Percentiles rank a stretch among this genome's conserved stretches.
Evolutionary conservation across 2,329 filamentous ascomycete species (phyloP).

Genomic region (Rachicladosporium sp.): DNA sequence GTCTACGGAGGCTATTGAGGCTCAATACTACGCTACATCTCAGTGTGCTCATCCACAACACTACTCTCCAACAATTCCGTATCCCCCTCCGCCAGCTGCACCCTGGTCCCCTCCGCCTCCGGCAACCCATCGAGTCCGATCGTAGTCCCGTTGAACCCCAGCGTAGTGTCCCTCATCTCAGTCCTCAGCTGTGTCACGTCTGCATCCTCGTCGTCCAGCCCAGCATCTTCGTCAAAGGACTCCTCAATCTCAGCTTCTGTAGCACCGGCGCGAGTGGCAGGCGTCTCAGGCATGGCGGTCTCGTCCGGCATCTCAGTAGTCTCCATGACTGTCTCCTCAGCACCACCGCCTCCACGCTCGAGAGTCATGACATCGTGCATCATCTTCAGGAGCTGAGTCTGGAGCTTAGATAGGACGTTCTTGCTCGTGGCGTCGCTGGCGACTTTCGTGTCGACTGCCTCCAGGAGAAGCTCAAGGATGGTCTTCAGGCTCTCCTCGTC

Average conservation of each 20-base stretch:
- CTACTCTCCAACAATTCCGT: slow-evolving; percentile 15
- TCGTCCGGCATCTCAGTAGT: slow-evolving; percentile 11
- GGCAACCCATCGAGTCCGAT: slow-evolving; percentile 12
- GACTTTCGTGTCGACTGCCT: slow-evolving; percentile 37
- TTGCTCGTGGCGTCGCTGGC: slow-evolving; percentile 41
- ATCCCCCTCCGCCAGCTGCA: slow-evolving; percentile 15
- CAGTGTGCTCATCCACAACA: slow-evolving; percentile 3
- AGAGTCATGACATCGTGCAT: slow-evolving; percentile 31
- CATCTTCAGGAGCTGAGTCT: slow-evolving; percentile 39
- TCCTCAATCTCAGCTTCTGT: slow-evolving; percentile 1
- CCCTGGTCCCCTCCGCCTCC: slow-evolving; percentile 25
- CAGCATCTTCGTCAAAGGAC: slow-evolving; percentile 9
- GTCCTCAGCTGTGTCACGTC: slow-evolving; percentile 12
- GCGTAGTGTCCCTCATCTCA: slow-evolving; percentile 16
- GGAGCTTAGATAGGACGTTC: slow-evolving; percentile 44
- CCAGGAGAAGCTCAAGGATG: slow-evolving; percentile 33
- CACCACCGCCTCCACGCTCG: slow-evolving; percentile 20
- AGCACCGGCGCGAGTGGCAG: slow-evolving; percentile 1
- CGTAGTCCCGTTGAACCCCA: slow-evolving; percentile 16
- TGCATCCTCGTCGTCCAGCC: slow-evolving; percentile 11
- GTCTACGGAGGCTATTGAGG: no score
- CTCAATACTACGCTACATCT: no score
- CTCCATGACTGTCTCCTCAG: slow-evolving; percentile 20
- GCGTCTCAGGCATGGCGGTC: background rate
- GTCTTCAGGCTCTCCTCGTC: slow-evolving; percentile 22